Conservation (phyloP, 2,329 filamentous ascomycete genomes). For the Ophiobolus disseminans region DNA sequence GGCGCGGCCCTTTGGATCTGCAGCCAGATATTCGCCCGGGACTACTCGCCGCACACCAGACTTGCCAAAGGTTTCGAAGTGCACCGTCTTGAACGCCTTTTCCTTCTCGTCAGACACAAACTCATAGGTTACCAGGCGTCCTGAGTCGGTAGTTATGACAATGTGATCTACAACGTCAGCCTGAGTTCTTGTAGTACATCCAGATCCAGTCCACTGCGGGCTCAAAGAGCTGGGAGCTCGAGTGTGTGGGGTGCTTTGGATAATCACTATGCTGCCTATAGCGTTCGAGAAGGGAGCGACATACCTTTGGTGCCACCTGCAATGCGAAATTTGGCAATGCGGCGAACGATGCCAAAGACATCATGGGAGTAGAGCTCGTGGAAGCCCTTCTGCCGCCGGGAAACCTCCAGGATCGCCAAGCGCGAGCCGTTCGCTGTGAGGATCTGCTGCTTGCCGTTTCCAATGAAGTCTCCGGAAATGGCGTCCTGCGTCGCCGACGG, state of each 20-base stretch:
- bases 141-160: constrained; percentile 93
- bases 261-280: constrained; percentile 57
- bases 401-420: constrained; percentile 84
- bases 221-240: constrained; percentile 31
- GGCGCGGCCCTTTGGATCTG: constrained; percentile 93
- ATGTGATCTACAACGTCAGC: constrained; percentile 77
- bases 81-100: constrained; percentile 86
- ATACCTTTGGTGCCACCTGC: constrained; percentile 96
- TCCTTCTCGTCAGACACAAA: constrained; percentile 87
- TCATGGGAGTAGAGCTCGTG: constrained; percentile 87
- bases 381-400: constrained; percentile 84
- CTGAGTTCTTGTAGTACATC: constrained; percentile 38
- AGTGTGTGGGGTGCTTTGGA: constrained; percentile 46
- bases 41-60: constrained; percentile 92
- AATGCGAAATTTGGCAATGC: constrained; percentile 85
- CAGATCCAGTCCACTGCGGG: constrained; percentile 35
- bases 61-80: constrained; percentile 97
- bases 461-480: constrained; percentile 92
- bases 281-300: constrained; percentile 47
- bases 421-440: constrained; percentile 91
- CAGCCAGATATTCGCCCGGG: constrained; percentile 93
- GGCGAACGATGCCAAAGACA: constrained; percentile 93
- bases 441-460: constrained; percentile 97
- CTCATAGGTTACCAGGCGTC: constrained; percentile 91
- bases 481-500: constrained; percentile 89